Conservation (phyloP, 1,139 yeast species). For the Wickerhamomyces sp. region DNA sequence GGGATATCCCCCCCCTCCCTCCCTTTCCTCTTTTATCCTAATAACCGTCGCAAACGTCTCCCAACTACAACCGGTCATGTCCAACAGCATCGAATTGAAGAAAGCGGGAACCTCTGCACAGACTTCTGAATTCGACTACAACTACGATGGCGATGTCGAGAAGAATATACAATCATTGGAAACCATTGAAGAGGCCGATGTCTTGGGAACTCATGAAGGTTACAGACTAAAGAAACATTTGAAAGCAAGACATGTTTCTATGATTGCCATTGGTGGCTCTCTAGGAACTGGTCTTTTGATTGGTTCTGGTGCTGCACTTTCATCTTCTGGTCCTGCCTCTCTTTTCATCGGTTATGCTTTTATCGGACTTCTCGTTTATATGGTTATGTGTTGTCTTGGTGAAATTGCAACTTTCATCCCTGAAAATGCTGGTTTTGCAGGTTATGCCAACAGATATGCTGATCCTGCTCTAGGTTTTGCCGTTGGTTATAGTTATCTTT, state of each 20-base stretch:
- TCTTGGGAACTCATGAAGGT: slow-evolving; percentile 35
- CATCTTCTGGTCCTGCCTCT: slow-evolving; percentile 79
- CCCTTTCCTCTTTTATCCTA: too few species aligned
- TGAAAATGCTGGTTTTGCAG: slow-evolving; percentile 63
- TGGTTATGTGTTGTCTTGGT: slow-evolving; percentile 78
- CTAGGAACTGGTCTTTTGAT: slow-evolving; percentile 76
- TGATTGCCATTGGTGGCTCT: slow-evolving; percentile 84
- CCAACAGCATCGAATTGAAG: slow-evolving; percentile 5
- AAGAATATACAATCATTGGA: slow-evolving; percentile 3
- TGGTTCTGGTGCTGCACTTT: slow-evolving; percentile 67
- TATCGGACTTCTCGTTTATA: slow-evolving; percentile 64
- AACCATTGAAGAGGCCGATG: slow-evolving; percentile 9
- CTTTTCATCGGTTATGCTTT: slow-evolving; percentile 64
- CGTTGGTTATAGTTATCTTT: slow-evolving; percentile 71
- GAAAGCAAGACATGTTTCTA: slow-evolving; percentile 66
- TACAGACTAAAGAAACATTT: slow-evolving; percentile 53
- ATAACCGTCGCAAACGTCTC: too few species aligned
- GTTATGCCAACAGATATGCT: slow-evolving; percentile 58
- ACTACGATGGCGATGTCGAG: background rate
- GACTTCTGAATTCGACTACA: slow-evolving; percentile 4
- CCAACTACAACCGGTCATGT: too few species aligned
- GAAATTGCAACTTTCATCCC: slow-evolving; percentile 69
- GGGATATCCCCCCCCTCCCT: too few species aligned
- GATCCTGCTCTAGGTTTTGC: slow-evolving; percentile 79
- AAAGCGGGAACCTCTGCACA: slow-evolving; percentile 1